A percentile compares a stretch with the other conserved stretches of the same genome.
phyloP scores from a whole-genome alignment of 768 basidiomycete genomes.

The Chalciporus pseudorubinellus region DNA sequence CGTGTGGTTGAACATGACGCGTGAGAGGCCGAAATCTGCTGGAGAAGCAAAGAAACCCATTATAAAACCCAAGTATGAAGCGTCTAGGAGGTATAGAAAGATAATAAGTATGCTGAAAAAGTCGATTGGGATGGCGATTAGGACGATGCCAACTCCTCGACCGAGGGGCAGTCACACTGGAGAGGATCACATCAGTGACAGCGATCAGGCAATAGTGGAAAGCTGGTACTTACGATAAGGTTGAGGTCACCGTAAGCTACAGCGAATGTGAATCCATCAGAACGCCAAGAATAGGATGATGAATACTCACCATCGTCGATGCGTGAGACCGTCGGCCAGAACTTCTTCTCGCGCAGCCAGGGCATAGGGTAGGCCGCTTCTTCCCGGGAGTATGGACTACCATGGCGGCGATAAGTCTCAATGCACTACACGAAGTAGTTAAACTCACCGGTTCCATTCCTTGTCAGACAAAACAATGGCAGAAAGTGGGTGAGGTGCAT shows the following conservation, averaged over 20 bases:
- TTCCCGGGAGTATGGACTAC: conserved; percentile 84
- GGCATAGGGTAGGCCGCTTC: conserved; percentile 88
- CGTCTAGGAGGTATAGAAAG: conserved; percentile 23
- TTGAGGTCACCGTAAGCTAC: conserved; percentile 91
- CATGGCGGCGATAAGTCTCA: not conserved
- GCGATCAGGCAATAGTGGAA: not conserved
- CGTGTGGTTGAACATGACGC: conserved; percentile 69
- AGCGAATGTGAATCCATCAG: conserved; percentile 7
- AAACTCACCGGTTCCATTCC: conserved; percentile 80
- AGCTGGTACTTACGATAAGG: conserved; percentile 61
- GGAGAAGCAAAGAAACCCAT: conserved; percentile 44
- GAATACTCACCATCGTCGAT: conserved; percentile 84
- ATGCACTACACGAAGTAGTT: not conserved
- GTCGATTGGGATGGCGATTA: not conserved
- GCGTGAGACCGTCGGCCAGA: conserved; percentile 93
- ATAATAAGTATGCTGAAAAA: conserved; percentile 10
- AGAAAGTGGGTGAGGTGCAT: conserved; percentile 89
- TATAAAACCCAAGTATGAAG: conserved; percentile 23
- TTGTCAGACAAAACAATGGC: conserved; percentile 67
- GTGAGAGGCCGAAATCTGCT: conserved; percentile 41
- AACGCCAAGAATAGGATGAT: not conserved
- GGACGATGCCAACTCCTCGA: conserved; percentile 65
- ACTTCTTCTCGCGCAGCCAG: conserved; percentile 84
- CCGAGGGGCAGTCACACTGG: conserved; percentile 84
- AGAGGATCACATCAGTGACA: conserved; percentile 8